Evolutionary conservation across 73 alveolate species (phyloP).

Genomic region (Durusdinium trenchii): DNA sequence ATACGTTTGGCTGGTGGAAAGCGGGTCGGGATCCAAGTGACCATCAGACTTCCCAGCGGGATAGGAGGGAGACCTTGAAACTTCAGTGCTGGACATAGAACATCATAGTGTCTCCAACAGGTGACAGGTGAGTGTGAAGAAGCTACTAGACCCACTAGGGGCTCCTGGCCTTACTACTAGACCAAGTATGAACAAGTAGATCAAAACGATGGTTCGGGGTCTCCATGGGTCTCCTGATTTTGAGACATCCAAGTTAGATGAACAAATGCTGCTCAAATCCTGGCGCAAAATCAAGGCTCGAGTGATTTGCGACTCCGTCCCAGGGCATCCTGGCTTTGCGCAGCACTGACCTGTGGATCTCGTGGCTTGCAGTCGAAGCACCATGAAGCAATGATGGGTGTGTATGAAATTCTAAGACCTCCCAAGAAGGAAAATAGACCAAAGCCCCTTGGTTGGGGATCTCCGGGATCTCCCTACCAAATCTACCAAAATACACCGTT

Average conservation of each 20-base stretch:
- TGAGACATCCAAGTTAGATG: background rate
- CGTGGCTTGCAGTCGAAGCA: background rate
- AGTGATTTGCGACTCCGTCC: constrained; percentile 81
- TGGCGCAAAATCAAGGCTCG: background rate
- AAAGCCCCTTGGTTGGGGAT: too few relatives aligned
- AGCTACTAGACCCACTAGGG: too few relatives aligned
- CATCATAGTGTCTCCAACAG: background rate
- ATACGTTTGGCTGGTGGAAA: constrained; percentile 80
- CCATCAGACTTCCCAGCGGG: background rate
- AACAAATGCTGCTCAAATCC: background rate
- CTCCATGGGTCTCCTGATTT: too few relatives aligned
- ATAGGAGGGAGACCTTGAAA: background rate
- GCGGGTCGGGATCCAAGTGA: constrained; percentile 35
- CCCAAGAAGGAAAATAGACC: too few relatives aligned
- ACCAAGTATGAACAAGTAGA: too few relatives aligned
- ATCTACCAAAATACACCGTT: background rate
- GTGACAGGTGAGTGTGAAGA: too few relatives aligned
- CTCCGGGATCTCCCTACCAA: too few relatives aligned
- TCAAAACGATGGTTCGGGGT: too few relatives aligned
- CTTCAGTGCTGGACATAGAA: background rate
- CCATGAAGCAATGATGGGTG: background rate
- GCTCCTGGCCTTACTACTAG: too few relatives aligned
- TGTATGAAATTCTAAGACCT: background rate
- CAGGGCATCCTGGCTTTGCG: constrained; percentile 95
- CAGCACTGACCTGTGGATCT: constrained; percentile 1